Percentiles rank a stretch among this genome's conserved stretches.
These are phyloP conservation scores for Didymella arachidicola DNA, from an alignment of 2,329 filamentous ascomycete species.

Conservation along the genomic window DNA sequence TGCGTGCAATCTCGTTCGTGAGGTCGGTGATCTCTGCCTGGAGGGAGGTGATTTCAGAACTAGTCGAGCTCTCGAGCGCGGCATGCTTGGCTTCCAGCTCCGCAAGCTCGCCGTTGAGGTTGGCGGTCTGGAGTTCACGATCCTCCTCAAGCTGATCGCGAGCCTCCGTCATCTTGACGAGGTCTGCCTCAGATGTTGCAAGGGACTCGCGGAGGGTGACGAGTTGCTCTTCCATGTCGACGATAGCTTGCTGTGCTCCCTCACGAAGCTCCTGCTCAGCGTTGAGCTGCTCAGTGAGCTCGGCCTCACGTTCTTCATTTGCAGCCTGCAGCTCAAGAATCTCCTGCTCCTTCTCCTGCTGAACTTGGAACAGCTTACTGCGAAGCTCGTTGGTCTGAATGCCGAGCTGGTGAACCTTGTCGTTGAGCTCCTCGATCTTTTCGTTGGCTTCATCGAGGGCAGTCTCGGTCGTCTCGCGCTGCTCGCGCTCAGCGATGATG, in stretches of 20 bases:
- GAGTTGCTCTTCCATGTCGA: constrained; percentile 46
- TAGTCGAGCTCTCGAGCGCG: constrained; percentile 42
- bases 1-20: constrained; percentile 50
- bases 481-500: constrained; percentile 52
- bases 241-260: constrained; percentile 47
- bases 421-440: constrained; percentile 52
- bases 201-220: constrained; percentile 47
- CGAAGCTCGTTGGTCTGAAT: constrained; percentile 58
- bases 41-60: constrained; percentile 42
- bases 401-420: constrained; percentile 52
- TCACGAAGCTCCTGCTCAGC: constrained; percentile 51
- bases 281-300: constrained; percentile 50
- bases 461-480: constrained; percentile 55
- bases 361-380: constrained; percentile 57
- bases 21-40: constrained; percentile 52
- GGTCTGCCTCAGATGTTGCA: constrained; percentile 30
- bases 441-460: constrained; percentile 54
- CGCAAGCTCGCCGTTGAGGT: constrained; percentile 47
- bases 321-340: constrained; percentile 50
- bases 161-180: constrained; percentile 38
- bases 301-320: constrained; percentile 50
- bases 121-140: constrained; percentile 44
- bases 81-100: constrained; percentile 43
- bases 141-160: constrained; percentile 44
- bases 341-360: constrained; percentile 52